A percentile compares a stretch with the other conserved stretches of the same genome.
phyloP scores from a whole-genome alignment of 768 basidiomycete genomes.

The Lepiota venenata region DNA sequence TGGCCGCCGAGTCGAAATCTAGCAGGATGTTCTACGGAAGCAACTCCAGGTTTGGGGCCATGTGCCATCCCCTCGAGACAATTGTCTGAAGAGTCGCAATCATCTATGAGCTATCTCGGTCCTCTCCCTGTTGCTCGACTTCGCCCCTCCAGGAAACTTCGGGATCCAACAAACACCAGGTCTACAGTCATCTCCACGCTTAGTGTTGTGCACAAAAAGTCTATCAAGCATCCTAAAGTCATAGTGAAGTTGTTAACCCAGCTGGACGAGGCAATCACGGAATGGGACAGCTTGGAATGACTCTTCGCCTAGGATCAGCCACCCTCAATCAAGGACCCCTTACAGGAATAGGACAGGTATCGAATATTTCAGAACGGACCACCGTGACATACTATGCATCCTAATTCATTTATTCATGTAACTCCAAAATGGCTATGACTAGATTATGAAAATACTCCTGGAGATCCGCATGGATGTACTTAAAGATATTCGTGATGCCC shows the following conservation, averaged over 20 bases:
- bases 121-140: not conserved
- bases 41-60: not conserved
- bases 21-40: not conserved
- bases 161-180: not conserved
- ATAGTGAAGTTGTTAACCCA: conserved; percentile 30
- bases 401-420: no score
- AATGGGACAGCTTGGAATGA: conserved; percentile 3
- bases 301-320: not conserved
- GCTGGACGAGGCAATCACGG: conserved; percentile 27
- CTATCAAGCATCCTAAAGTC: conserved; percentile 22
- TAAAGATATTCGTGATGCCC: not conserved
- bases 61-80: not conserved
- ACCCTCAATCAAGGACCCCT: no score
- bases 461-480: not conserved
- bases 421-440: no score
- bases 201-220: not conserved
- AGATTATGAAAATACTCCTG: no score
- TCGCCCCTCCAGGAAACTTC: not conserved
- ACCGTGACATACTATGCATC: no score
- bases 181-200: not conserved
- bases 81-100: not conserved
- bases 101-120: not conserved
- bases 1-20: not conserved
- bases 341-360: not conserved
- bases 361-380: no score